phyloP scores from a whole-genome alignment of 2,329 filamentous ascomycete genomes.

The Trichoderma sp. region DNA sequence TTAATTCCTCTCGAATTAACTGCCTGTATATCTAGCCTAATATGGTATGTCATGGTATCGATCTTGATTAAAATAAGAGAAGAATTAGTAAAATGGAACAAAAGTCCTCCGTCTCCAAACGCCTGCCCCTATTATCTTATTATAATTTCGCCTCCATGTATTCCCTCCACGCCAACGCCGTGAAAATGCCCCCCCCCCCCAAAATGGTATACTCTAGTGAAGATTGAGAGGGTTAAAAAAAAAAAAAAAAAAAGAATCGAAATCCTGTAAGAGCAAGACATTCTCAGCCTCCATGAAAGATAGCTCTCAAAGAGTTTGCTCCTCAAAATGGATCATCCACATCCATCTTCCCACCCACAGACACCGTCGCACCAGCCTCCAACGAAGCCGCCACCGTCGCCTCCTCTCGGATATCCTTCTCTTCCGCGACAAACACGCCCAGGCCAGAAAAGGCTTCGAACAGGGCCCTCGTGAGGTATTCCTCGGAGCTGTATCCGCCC shows the following conservation, averaged over 20 bases:
- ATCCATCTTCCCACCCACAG: slow-evolving; percentile 43
- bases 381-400: slow-evolving; percentile 36
- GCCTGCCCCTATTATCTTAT: not conserved
- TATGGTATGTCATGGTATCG: slow-evolving; percentile 16
- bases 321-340: slow-evolving; percentile 45
- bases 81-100: not conserved
- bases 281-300: not conserved
- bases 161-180: not conserved
- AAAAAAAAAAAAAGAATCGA: not conserved
- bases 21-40: slow-evolving; percentile 10
- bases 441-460: slow-evolving; percentile 88
- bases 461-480: slow-evolving; percentile 78
- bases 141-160: not conserved
- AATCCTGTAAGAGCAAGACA: not conserved
- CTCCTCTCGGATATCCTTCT: slow-evolving; percentile 47
- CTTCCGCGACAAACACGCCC: slow-evolving; percentile 82
- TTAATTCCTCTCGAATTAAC: not conserved
- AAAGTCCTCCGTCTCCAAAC: not conserved
- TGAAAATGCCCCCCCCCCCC: too few species aligned
- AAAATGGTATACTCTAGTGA: not conserved
- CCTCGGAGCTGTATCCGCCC: slow-evolving; percentile 77
- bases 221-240: too few species aligned
- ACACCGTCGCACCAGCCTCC: slow-evolving; percentile 34
- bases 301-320: not conserved
- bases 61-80: not conserved